Percentiles rank a stretch among this genome's conserved stretches.
phyloP scores from a whole-genome alignment of 352 stramenopile species.

The Pythium plurisporium region DNA sequence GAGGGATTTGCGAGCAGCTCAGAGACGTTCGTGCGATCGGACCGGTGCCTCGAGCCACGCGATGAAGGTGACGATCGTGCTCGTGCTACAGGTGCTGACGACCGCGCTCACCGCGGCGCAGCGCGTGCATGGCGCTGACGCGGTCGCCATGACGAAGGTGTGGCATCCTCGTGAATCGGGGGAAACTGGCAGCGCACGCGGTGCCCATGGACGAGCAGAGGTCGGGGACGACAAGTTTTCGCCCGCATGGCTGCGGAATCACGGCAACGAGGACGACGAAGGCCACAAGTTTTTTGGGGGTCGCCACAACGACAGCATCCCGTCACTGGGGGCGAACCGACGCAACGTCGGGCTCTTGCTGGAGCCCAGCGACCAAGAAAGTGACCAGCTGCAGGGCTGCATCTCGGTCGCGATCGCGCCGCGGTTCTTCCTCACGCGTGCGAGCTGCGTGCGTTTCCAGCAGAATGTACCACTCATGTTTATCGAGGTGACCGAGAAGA shows the following conservation, averaged over 20 bases:
- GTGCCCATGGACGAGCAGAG: no score
- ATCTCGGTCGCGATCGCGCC: constrained; percentile 23
- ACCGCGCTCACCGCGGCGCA: not conserved
- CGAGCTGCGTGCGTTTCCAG: constrained; percentile 13
- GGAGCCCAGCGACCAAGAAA: constrained; percentile 6
- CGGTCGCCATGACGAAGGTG: not conserved
- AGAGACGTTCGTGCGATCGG: no score
- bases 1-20: no score
- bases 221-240: no score
- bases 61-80: not conserved
- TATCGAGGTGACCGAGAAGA: constrained; percentile 7
- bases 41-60: no score
- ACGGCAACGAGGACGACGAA: not conserved
- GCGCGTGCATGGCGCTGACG: not conserved
- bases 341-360: constrained; percentile 19
- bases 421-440: constrained; percentile 23
- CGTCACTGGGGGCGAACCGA: constrained; percentile 11
- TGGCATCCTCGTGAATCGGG: not conserved
- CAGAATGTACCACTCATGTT: constrained; percentile 1
- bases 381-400: constrained; percentile 18
- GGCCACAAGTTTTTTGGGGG: constrained; percentile 8
- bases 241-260: not conserved
- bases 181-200: not conserved
- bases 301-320: constrained; percentile 9
- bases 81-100: constrained; percentile 14